Conservation (phyloP, 805 yeast species). For the Sugiyamaella americana region DNA sequence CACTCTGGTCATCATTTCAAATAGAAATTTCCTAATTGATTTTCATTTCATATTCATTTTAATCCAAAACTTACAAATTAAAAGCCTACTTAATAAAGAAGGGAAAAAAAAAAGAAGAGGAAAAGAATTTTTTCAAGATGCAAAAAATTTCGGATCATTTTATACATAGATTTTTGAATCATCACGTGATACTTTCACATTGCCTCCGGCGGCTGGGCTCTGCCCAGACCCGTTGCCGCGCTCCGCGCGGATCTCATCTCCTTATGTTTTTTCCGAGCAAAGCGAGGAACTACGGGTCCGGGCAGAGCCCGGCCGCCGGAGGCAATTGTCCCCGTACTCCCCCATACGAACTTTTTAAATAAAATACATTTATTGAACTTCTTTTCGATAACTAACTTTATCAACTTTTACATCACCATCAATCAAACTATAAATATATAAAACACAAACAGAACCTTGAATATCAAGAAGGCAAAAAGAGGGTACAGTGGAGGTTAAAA, state of each 20-base stretch:
- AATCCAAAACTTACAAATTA: too few relatives aligned
- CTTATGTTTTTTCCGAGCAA: background rate
- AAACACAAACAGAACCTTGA: constrained; percentile 69
- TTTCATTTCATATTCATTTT: too few relatives aligned
- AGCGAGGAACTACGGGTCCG: background rate
- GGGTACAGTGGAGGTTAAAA: background rate
- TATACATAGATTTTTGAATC: too few relatives aligned
- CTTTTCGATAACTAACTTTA: constrained; percentile 64
- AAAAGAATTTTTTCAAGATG: too few relatives aligned
- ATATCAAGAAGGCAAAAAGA: constrained; percentile 82
- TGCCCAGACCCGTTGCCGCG: background rate
- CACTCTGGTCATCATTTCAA: constrained; percentile 87
- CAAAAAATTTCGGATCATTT: too few relatives aligned
- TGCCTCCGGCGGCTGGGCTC: constrained; percentile 1
- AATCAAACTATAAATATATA: constrained; percentile 76
- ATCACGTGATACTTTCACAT: too few relatives aligned
- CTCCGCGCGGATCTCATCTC: background rate
- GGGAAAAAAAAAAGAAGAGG: too few relatives aligned
- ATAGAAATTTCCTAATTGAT: too few relatives aligned
- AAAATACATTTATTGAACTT: too few relatives aligned
- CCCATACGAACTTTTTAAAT: too few relatives aligned
- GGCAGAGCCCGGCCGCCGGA: background rate
- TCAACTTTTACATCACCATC: constrained; percentile 87
- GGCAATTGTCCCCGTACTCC: background rate
- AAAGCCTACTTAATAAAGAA: too few relatives aligned